These are phyloP conservation scores for Backusella circina DNA, from an alignment of 192 early-diverging fungal species.

Conservation along the genomic window DNA sequence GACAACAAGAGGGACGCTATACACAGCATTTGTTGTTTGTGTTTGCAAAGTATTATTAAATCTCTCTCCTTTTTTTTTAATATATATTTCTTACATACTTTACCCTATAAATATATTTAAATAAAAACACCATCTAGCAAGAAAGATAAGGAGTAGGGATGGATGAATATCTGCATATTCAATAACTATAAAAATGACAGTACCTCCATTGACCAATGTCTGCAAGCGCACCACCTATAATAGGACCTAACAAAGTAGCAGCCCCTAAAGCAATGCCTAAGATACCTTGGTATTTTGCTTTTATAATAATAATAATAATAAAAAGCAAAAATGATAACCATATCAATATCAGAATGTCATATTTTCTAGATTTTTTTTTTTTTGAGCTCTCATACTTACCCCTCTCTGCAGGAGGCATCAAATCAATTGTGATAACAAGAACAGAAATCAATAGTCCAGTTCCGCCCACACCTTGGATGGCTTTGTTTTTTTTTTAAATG, in stretches of 20 bases:
- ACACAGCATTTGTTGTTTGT: neutral
- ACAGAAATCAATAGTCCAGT: constrained; percentile 44
- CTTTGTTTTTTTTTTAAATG: constrained; percentile 39
- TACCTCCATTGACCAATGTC: constrained; percentile 51
- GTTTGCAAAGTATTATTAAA: neutral
- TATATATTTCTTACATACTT: neutral
- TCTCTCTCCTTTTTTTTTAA: neutral
- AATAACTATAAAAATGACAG: neutral
- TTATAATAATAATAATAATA: neutral
- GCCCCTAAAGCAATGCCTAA: constrained; percentile 45
- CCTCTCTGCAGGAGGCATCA: constrained; percentile 60
- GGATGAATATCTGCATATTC: neutral
- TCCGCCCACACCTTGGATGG: constrained; percentile 68
- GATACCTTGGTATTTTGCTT: constrained; percentile 52
- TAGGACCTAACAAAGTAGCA: constrained; percentile 51
- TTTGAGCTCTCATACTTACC: too few relatives aligned
- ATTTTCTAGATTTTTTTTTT: too few relatives aligned
- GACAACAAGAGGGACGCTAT: neutral
- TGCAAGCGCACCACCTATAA: constrained; percentile 57
- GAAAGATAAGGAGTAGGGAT: neutral
- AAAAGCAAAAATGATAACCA: neutral
- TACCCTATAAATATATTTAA: neutral
- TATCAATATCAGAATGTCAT: neutral
- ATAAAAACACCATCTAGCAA: neutral
- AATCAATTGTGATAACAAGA: constrained; percentile 59